Percentiles rank a stretch among this genome's conserved stretches.
These are phyloP conservation scores for Clitopilus passeckerianus DNA, from an alignment of 768 basidiomycete genomes.

Conservation along the genomic window DNA sequence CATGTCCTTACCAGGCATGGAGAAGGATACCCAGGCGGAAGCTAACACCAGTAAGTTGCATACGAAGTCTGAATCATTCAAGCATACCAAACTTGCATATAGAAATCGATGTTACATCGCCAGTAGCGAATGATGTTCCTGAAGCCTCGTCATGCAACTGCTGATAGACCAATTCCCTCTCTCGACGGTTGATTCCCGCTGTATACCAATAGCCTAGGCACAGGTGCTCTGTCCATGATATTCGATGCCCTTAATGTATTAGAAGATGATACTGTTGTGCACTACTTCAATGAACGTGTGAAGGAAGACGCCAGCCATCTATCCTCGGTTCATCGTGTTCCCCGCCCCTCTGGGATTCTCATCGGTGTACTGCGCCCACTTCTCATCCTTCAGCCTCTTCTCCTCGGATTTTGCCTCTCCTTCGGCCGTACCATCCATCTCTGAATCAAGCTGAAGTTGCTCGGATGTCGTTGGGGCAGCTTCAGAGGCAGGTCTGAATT, in stretches of 20 bases:
- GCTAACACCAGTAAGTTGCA: slow-evolving; percentile 44
- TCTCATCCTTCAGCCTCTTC: slow-evolving; percentile 81
- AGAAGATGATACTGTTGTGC: slow-evolving; percentile 4
- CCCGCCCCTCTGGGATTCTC: slow-evolving; percentile 87
- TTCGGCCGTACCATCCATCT: slow-evolving; percentile 73
- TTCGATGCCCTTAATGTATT: slow-evolving; percentile 15
- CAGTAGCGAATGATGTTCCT: slow-evolving; percentile 62
- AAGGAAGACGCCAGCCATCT: slow-evolving; percentile 11
- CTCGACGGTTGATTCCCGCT: slow-evolving; percentile 8
- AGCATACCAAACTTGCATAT: slow-evolving; percentile 5
- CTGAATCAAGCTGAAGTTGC: slow-evolving; percentile 71
- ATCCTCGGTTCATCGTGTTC: slow-evolving; percentile 95
- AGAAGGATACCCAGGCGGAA: slow-evolving; percentile 67
- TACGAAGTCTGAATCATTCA: too few relatives aligned
- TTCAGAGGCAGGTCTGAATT: slow-evolving; percentile 58
- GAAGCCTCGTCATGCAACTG: slow-evolving; percentile 87
- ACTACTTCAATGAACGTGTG: background rate
- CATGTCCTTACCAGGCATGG: slow-evolving; percentile 95
- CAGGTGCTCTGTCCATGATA: slow-evolving; percentile 6
- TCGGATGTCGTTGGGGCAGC: slow-evolving; percentile 69
- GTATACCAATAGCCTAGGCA: slow-evolving; percentile 4
- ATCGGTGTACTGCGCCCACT: slow-evolving; percentile 89
- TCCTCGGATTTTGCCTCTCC: slow-evolving; percentile 70
- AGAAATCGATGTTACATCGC: slow-evolving; percentile 93
- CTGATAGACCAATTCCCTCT: slow-evolving; percentile 29